Conservation (phyloP, 164 flowering plant species). For the Magnolia changhungtana region DNA sequence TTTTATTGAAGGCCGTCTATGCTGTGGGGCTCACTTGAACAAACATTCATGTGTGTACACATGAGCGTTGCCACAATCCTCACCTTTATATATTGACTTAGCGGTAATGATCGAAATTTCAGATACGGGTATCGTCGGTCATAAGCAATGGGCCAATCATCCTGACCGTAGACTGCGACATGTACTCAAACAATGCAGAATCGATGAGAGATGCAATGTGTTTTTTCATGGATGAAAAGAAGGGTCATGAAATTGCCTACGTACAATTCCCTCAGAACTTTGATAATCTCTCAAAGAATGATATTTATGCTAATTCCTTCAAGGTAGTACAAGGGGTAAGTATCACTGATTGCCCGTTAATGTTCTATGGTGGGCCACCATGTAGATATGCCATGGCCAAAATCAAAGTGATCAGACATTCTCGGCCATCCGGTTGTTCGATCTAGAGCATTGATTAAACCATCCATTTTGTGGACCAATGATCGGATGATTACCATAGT, state of each 20-base stretch:
- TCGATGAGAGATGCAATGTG: constrained; percentile 34
- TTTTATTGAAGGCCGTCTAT: too few species aligned
- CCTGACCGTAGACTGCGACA: constrained; percentile 41
- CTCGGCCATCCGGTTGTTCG: too few species aligned
- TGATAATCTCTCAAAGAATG: constrained; percentile 24
- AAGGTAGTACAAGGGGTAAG: neutral
- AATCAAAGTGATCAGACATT: too few species aligned
- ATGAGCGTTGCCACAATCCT: too few species aligned
- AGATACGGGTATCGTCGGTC: constrained; percentile 36
- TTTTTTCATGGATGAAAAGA: constrained; percentile 38
- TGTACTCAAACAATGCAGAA: constrained; percentile 38
- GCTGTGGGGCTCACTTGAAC: too few species aligned
- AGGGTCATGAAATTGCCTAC: constrained; percentile 31
- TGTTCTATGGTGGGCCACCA: too few species aligned
- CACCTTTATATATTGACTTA: too few species aligned
- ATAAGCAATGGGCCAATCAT: constrained; percentile 30
- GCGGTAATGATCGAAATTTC: neutral
- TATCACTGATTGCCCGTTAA: neutral
- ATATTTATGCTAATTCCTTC: constrained; percentile 13
- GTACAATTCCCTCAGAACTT: constrained; percentile 35
- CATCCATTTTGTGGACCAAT: too few species aligned
- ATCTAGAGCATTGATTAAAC: too few species aligned
- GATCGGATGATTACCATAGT: too few species aligned
- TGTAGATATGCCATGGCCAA: too few species aligned
- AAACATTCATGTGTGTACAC: too few species aligned